Evolutionary conservation across 164 flowering plant species (phyloP).

Genomic region (Aristolochia californica): DNA sequence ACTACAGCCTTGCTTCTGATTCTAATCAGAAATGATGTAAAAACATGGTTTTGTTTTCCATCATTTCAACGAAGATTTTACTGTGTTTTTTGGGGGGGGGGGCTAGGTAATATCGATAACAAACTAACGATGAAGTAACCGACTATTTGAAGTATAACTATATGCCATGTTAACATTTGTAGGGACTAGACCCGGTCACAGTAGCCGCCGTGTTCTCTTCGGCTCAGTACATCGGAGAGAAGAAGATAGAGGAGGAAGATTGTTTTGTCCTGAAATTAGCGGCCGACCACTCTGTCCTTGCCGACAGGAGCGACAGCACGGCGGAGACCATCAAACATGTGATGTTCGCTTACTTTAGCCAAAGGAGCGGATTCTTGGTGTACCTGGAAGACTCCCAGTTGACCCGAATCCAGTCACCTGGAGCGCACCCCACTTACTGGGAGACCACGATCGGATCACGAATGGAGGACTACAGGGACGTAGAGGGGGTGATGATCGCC

Average conservation of each 20-base stretch:
- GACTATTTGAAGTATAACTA: not conserved
- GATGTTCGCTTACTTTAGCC: constrained; percentile 69
- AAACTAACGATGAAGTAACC: no score
- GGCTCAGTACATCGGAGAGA: constrained; percentile 71
- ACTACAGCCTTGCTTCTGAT: no score
- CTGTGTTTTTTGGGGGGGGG: no score
- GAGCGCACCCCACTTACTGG: constrained; percentile 62
- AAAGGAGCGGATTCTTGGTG: constrained; percentile 59
- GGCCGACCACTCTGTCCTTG: constrained; percentile 50
- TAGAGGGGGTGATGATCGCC: constrained; percentile 68
- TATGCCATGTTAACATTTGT: not conserved
- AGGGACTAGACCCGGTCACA: constrained; percentile 75
- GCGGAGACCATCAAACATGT: constrained; percentile 85
- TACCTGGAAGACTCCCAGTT: constrained; percentile 66
- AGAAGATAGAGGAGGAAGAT: constrained; percentile 36
- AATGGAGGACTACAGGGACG: constrained; percentile 48
- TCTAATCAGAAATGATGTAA: no score
- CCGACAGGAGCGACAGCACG: constrained; percentile 53
- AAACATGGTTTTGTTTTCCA: not conserved
- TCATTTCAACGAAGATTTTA: not conserved
- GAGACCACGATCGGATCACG: constrained; percentile 65
- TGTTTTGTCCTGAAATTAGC: constrained; percentile 62
- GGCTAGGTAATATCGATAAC: no score
- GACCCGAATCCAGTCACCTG: constrained; percentile 64
- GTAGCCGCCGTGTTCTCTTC: constrained; percentile 48